Evolutionary conservation across 768 basidiomycete species (phyloP), one percentile per base, ranked within the genome.

Genomic region (Pleurotus platypus): DNA sequence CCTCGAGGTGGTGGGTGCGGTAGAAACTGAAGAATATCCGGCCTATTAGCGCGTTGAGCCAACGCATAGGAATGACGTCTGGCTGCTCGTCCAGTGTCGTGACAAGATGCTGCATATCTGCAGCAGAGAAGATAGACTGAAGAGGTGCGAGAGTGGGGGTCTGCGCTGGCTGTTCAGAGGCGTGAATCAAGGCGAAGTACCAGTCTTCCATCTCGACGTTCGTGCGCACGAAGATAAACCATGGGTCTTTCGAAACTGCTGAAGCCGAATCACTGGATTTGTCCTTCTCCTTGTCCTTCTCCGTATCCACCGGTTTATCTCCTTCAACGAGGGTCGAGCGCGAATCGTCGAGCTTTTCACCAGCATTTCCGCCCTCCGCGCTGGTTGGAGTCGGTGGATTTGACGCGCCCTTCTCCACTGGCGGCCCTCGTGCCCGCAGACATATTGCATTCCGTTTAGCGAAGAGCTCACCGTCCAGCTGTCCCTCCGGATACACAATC

Each of bases 161-260:
- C 57, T 86, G 80, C 0, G 85, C 70, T 26, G 86, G 83, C 55
- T 87, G 71, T 57, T 83, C 75, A 6, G 86, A 85, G 0, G 89
- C 88, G 57, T 92, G 89, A 18, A 93, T 69, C 55, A 97, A 79
- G 0, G 92, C 78, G 37, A 92, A 73, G 68, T 94, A 94, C 92
- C 94, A 98, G 72, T 99, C 96, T 71, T 99, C 97, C 92, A 98
- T 97, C 67, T 94, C 91, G 55, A 86, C 75, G 69, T 87, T 93
- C 26, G 85, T 87, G 60, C 88, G 86, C 16, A 93, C 85, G 71
- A 98, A 98, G 64, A 99, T 85, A 75, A 89, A 99, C 94, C 94
- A 98, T 2, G 93, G 89, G 38, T 50, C 49, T 2, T 83, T 82
- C 4, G 79, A 72, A 7, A 73, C 63, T 35, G 30, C 30, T 35